Percentiles rank a stretch among this genome's conserved stretches.
Conservation (phyloP, 441 rosid genomes). For the Manihot esculenta region DNA sequence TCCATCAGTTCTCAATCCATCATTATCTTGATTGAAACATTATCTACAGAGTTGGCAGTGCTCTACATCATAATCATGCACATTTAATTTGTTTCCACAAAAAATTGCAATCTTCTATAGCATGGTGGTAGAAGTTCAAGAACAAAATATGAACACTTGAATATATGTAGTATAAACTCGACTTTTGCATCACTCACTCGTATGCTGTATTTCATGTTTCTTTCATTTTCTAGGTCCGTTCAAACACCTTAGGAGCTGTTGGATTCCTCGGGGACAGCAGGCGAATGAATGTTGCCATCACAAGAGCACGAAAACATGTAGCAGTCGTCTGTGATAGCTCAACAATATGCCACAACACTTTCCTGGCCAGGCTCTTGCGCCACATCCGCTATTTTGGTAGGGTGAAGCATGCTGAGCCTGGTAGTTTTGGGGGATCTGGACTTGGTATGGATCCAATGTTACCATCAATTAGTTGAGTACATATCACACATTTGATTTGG, state of each 20-base stretch:
- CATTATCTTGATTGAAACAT: not conserved
- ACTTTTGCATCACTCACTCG: not conserved
- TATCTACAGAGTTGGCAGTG: not conserved
- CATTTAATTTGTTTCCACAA: not conserved
- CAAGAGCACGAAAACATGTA: conserved; percentile 87
- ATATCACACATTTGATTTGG: not conserved
- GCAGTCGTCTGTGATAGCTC: conserved; percentile 96
- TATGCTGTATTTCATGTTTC: not conserved
- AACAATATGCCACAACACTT: conserved; percentile 90
- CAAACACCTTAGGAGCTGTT: conserved; percentile 89
- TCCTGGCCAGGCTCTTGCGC: conserved; percentile 84
- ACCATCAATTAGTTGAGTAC: conserved; percentile 65
- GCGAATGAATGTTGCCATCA: conserved; percentile 93
- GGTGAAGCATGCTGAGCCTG: conserved; percentile 92
- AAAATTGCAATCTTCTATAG: not conserved
- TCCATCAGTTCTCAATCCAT: not conserved
- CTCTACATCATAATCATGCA: not conserved
- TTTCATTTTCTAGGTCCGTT: conserved; percentile 61
- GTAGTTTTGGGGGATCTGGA: conserved; percentile 78
- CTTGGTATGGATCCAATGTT: conserved; percentile 92
- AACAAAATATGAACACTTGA: not conserved
- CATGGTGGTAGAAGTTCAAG: not conserved
- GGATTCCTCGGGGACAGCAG: conserved; percentile 95
- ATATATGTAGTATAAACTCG: not conserved
- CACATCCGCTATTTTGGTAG: conserved; percentile 85